Conservation (phyloP, 306 rosid species). For the Neltuma alba region DNA sequence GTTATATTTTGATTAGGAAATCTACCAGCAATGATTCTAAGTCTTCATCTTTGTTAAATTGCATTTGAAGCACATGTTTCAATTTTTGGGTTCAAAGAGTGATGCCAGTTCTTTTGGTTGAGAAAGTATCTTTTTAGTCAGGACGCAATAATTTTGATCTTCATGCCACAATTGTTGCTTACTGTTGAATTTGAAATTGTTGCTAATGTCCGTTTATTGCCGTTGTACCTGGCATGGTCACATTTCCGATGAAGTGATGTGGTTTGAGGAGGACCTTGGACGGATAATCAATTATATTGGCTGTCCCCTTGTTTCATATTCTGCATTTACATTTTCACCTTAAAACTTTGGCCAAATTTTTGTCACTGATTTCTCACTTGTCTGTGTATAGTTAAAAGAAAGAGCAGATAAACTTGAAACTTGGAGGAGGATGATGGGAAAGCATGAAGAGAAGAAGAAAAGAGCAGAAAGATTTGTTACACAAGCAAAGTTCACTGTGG, state of each 20-base stretch:
- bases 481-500: constrained; percentile 68
- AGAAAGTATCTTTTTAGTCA: not conserved
- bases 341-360: not conserved
- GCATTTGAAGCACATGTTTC: not conserved
- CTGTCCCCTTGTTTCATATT: constrained; percentile 7
- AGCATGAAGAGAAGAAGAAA: constrained; percentile 58
- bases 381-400: constrained; percentile 67
- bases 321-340: not conserved
- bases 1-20: no score
- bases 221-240: not conserved
- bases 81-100: not conserved
- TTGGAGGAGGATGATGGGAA: constrained; percentile 70
- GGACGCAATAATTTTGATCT: not conserved
- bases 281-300: not conserved
- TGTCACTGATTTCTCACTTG: constrained; percentile 11
- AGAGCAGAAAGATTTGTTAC: constrained; percentile 59
- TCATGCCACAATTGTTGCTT: constrained; percentile 11
- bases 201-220: not conserved
- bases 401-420: constrained; percentile 72
- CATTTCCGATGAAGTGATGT: not conserved
- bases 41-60: not conserved
- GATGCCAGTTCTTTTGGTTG: not conserved
- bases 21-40: not conserved
- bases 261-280: not conserved
- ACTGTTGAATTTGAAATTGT: not conserved